Evolutionary conservation across 768 basidiomycete species (phyloP), one percentile per base, ranked within the genome.

Genomic region (Boletales sp.): DNA sequence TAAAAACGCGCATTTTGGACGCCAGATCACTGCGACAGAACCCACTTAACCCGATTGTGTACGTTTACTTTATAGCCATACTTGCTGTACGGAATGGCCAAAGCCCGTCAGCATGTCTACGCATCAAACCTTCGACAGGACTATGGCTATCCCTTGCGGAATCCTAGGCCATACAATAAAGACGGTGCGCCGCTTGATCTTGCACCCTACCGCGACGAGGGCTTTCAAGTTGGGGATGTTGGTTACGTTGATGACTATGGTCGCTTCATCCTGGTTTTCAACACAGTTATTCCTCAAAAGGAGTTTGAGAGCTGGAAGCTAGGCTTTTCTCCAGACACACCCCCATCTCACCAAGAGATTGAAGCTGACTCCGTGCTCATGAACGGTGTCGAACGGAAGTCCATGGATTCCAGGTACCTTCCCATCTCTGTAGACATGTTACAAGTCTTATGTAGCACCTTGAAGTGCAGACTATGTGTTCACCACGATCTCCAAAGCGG

Each of bases 171-270:
- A 5, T 51, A 61, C 17, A 34, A 32, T 19, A 34, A 14, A 11
- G 11, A 11, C 14, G 12, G 4, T 11, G 11, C 11, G 14, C 32
- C 32, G 9, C 55, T 67, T 11, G 62, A 62, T 25, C 2, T 25
- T n/a, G 25, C 46, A 15, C 46, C 54, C 1, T 64, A 70, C 18
- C 50, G 49, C 17, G 34, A 30, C 13, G 41, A 55, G 12, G 69
- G 70, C 0, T 48, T 67, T n/a, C 61, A 49, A 33, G 65, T 72
- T n/a, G 70, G 70, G 1, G 71, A 73, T 51, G 64, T 72, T 8
- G 68, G 68, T 11, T 55, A 67, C 17, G 36, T 72, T 12, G 59
- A 62, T 5, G 51, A 56, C 2, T 42, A 56, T 32, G 71, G 70
- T 25, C 32, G 15, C 21, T 58, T 73, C 33, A 51, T 59, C 33